Evolutionary conservation across 2,329 filamentous ascomycete genomes (phyloP).

Genomic region (Diaporthe aspalathi): DNA sequence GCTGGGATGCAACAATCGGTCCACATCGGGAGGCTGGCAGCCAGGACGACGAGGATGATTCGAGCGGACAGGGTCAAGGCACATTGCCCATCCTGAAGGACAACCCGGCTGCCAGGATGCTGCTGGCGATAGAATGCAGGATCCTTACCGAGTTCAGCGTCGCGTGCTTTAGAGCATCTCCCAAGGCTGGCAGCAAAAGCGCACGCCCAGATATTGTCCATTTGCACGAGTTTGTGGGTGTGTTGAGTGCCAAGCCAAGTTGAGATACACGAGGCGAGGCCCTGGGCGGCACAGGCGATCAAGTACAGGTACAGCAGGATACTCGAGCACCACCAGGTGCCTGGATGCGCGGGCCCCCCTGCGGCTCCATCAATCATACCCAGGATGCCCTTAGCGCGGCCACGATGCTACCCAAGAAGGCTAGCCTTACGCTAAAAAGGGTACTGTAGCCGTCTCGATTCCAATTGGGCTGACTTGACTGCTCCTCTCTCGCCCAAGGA

Average conservation of each 20-base stretch:
- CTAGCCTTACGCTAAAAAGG: not conserved
- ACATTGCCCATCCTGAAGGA: not conserved
- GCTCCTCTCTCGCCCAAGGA: not conserved
- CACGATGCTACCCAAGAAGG: not conserved
- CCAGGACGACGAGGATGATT: slow-evolving; percentile 4
- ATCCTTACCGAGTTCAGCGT: slow-evolving; percentile 21
- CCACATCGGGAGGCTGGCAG: slow-evolving; percentile 19
- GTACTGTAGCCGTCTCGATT: slow-evolving; percentile 1
- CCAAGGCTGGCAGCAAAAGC: not conserved
- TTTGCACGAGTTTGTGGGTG: not conserved
- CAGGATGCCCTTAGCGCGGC: not conserved
- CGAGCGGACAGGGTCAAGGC: slow-evolving; percentile 21
- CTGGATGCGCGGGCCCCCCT: not conserved
- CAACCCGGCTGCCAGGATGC: not conserved
- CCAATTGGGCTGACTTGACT: slow-evolving; percentile 6
- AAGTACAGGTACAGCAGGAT: slow-evolving; percentile 9
- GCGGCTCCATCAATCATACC: not conserved
- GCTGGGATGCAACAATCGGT: slow-evolving; percentile 4
- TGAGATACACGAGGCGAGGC: slow-evolving; percentile 6
- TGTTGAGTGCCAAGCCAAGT: not conserved
- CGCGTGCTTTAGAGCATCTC: not conserved
- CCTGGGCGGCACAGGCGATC: not conserved
- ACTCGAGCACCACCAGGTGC: not conserved
- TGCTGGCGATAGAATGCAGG: not conserved
- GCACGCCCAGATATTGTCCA: not conserved